Evolutionary conservation across 345 rosid species (phyloP), one percentile per base, ranked within the genome.

Genomic region (Acer negundo): DNA sequence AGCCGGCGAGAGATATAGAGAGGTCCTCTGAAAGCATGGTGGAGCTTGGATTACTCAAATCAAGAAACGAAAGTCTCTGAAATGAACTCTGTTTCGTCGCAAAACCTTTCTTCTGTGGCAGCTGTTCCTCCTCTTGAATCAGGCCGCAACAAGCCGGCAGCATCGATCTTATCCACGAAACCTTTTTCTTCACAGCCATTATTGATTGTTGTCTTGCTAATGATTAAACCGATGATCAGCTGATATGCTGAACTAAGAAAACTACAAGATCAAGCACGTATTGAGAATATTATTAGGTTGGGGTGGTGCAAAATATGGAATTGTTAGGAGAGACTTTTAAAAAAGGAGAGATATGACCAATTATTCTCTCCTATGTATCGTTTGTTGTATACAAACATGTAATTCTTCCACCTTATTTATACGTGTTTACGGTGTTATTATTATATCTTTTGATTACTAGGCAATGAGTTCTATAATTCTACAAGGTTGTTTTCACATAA

Each of bases 1-100:
- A 90, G 35, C 97, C 97, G 2, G 93, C 97, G 4, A 94, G 86
- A 64, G 98, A 94, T 0, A 83, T 75, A 0, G 98, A 94, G 26
- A 94, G 88, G 76, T 94, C 98, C 62, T 85, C 97, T 0, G 97
- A 88, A 1, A 89, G 67, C 22, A 84, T 86, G 7, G 71, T 81
- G 24, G 92, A 82, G 79, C 91, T 82, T 3, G 97, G 87, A 56
- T 91, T 82, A 80, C 98, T 94, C 80, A 91, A 81, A 79, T 94
- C 98, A 56, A 89, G 76, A 68, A 88, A 10, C 4, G 90, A 84
- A 58, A 91, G 22, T 79, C 97, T 84, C n/a, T 79, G 89, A 42
- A 87, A 86, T 1, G 98, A 92, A 55, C 76, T 70, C 68, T 91
- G 93, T 74, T 89, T 90, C 3, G 73, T 69, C 10, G 61, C 81